A percentile compares a stretch with the other conserved stretches of the same genome.
These are phyloP conservation scores for Pichia membranifaciens DNA, from an alignment of 805 yeast genomes.

Conservation along the genomic window DNA sequence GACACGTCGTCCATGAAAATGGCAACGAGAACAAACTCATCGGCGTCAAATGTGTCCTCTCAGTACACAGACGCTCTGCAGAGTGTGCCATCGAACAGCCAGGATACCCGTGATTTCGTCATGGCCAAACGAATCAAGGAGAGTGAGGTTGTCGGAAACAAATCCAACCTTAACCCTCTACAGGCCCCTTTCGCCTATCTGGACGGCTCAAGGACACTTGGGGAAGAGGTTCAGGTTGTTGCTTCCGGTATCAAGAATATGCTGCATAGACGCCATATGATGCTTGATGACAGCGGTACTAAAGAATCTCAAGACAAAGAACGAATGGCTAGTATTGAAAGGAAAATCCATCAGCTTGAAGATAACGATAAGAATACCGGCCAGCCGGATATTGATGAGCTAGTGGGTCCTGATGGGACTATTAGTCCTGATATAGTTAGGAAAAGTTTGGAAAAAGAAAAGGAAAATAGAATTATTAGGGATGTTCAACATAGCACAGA, in stretches of 20 bases:
- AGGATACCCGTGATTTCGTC: conserved; percentile 1
- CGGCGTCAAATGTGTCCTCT: neutral
- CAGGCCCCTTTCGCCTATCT: conserved; percentile 10
- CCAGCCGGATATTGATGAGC: neutral
- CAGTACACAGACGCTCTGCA: conserved; percentile 1
- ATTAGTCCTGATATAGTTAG: neutral
- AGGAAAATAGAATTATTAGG: neutral
- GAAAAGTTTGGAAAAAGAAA: conserved; percentile 1
- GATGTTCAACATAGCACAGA: neutral
- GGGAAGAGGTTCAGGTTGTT: neutral
- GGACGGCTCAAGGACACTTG: conserved; percentile 7
- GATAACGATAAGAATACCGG: neutral
- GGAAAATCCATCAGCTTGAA: conserved; percentile 3
- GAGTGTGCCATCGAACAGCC: neutral
- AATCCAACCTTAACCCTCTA: conserved; percentile 8
- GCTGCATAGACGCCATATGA: neutral
- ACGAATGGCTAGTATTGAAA: conserved; percentile 5
- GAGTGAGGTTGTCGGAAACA: conserved; percentile 9
- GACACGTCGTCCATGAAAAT: neutral
- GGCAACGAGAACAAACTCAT: neutral
- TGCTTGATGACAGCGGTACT: conserved; percentile 8
- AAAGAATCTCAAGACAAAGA: conserved; percentile 5
- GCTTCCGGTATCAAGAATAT: neutral
- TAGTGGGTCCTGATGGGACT: neutral
- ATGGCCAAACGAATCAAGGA: conserved; percentile 11